phyloP scores from a whole-genome alignment of 1,139 yeast species.

The Kodamaea sp. region DNA sequence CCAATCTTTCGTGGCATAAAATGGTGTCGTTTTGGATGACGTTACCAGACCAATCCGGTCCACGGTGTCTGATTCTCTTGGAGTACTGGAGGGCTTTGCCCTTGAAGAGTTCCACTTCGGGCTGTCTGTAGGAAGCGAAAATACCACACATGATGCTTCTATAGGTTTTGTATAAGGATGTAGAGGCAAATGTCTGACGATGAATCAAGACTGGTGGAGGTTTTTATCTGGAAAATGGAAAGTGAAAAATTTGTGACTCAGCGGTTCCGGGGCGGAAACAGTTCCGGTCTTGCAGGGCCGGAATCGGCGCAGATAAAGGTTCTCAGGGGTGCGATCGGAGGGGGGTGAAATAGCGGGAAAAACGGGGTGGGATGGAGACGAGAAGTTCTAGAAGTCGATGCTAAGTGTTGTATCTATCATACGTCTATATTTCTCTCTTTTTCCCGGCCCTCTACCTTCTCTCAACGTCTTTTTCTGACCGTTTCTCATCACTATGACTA shows the following conservation, averaged over 20 bases:
- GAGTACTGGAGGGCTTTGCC: constrained; percentile 85
- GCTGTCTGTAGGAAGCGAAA: constrained; percentile 86
- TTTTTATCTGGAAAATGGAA: constrained; percentile 3
- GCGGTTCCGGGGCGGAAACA: constrained; percentile 6
- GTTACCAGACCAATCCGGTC: constrained; percentile 99
- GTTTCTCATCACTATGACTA: too few relatives aligned
- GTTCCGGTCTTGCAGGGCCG: not conserved
- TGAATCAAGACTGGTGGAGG: not conserved
- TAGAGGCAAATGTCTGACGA: not conserved
- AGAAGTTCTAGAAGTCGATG: too few relatives aligned
- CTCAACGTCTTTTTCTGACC: too few relatives aligned
- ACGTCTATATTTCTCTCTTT: too few relatives aligned
- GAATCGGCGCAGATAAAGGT: too few relatives aligned
- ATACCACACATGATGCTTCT: constrained; percentile 85
- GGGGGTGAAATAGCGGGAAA: too few relatives aligned
- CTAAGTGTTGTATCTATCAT: too few relatives aligned
- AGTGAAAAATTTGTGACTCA: constrained; percentile 16
- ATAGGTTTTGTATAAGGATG: not conserved
- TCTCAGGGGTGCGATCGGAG: too few relatives aligned
- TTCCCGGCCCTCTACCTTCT: too few relatives aligned
- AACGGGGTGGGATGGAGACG: too few relatives aligned
- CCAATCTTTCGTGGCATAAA: constrained; percentile 90
- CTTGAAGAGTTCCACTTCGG: constrained; percentile 78
- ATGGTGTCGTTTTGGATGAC: constrained; percentile 73
- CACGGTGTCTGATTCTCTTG: constrained; percentile 94